Percentiles rank a stretch among this genome's conserved stretches.
These are phyloP conservation scores for Pseudogymnoascus sp. DNA, from an alignment of 2,329 filamentous ascomycete genomes.

Conservation along the genomic window DNA sequence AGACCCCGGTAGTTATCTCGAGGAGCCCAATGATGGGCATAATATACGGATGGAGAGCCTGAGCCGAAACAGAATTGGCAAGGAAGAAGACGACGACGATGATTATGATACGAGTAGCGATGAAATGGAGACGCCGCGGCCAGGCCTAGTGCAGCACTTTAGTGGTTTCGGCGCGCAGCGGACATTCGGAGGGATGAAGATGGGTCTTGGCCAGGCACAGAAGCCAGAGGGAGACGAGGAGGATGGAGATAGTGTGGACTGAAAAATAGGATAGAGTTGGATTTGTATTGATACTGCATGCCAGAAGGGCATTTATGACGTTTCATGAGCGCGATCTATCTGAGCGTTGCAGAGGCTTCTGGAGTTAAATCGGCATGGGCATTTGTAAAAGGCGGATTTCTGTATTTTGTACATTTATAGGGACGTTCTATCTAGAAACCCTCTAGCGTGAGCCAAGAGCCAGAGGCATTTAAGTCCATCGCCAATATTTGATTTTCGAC, in stretches of 20 bases:
- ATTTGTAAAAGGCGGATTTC: not conserved
- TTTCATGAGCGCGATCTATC: not conserved
- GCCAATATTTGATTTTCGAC: too few species aligned
- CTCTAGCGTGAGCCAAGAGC: not conserved
- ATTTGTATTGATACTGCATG: conserved; percentile 9
- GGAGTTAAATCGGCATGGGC: conserved; percentile 4
- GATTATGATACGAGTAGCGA: conserved; percentile 29
- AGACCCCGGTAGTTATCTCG: conserved; percentile 23
- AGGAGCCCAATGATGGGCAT: conserved; percentile 18
- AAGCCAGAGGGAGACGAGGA: not conserved
- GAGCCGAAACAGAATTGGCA: conserved; percentile 18
- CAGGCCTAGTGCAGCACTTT: not conserved
- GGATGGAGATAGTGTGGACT: conserved; percentile 10
- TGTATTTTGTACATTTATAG: not conserved
- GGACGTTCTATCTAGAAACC: not conserved
- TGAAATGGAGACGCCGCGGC: conserved; percentile 21
- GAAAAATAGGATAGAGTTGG: not conserved
- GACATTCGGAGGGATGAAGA: conserved; percentile 9
- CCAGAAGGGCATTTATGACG: not conserved
- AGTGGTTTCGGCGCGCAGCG: conserved; percentile 10
- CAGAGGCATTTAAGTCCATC: not conserved
- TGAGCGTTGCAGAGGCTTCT: conserved; percentile 9
- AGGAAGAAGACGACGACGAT: conserved; percentile 24
- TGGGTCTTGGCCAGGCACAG: conserved; percentile 3
- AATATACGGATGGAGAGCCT: conserved; percentile 26